A percentile compares a stretch with the other conserved stretches of the same genome.
Conservation (phyloP, 2,329 filamentous ascomycete genomes). For the Remersonia thermophila region DNA sequence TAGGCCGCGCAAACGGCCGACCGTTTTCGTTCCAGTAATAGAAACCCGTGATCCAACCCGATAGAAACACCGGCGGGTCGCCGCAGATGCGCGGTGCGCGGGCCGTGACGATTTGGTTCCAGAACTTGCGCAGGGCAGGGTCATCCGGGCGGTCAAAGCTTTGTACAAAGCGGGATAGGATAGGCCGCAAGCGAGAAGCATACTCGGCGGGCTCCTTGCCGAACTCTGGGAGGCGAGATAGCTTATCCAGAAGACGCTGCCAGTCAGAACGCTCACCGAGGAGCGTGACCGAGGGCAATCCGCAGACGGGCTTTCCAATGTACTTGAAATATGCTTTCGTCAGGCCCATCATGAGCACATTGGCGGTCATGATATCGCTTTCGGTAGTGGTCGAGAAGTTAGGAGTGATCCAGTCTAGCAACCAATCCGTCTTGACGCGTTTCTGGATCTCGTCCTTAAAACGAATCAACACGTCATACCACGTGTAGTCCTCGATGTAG, state of each 20-base stretch:
- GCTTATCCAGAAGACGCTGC: conserved; percentile 26
- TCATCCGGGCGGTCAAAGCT: conserved; percentile 29
- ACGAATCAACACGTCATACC: conserved; percentile 12
- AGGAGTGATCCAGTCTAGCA: conserved; percentile 30
- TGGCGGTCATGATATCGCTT: conserved; percentile 27
- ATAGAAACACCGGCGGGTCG: conserved; percentile 26
- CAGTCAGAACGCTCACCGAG: conserved; percentile 28
- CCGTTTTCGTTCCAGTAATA: conserved; percentile 32
- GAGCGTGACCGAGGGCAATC: conserved; percentile 30
- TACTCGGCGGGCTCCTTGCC: conserved; percentile 31
- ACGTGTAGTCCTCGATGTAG: conserved; percentile 15
- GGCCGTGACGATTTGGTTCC: conserved; percentile 29
- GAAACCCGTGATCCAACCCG: conserved; percentile 37
- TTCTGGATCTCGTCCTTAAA: conserved; percentile 29
- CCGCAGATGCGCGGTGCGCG: conserved; percentile 20
- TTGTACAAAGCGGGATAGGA: conserved; percentile 32
- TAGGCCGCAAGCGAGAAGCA: conserved; percentile 27
- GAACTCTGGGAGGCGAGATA: conserved; percentile 32
- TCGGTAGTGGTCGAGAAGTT: conserved; percentile 29
- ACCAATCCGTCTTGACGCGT: conserved; percentile 28
- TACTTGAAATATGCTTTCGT: conserved; percentile 29
- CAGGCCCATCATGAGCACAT: conserved; percentile 32
- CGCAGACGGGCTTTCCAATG: conserved; percentile 26
- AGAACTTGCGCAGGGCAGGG: conserved; percentile 26
- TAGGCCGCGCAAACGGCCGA: conserved; percentile 8